Base-by-base conservation (phyloP, 2,329 filamentous ascomycete genomes). In the Pseudogymnoascus pannorum region DNA sequence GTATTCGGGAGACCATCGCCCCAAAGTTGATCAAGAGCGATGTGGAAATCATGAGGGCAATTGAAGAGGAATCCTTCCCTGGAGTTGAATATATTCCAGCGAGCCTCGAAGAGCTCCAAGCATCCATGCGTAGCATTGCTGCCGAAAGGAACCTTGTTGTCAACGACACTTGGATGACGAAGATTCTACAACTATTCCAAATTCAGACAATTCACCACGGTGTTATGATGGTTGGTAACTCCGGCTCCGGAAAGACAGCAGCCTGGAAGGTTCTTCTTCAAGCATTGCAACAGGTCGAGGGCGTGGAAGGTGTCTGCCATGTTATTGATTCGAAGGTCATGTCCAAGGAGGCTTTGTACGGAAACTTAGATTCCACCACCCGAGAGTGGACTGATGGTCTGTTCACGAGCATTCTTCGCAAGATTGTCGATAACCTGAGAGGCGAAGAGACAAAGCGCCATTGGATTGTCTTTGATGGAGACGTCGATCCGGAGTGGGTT, bases 161-260 rank as follows among this genome's bases (percentile, higher is more conserved):
- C 67, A 97, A 87, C 62, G 92, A 97, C 61, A 87, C 87, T 54
- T 99, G 95, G 95, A 92, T 97, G 85, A 94, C 91, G 62, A 99
- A 99, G 77, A 87, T 96, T 33, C 81, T 99, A 7, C 94, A 99
- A 74, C 83, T 99, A 2, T 97, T 96, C 73, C 94, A 99, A 74
- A 99, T 99, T 65, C 94, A 97, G 75, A 89, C 87, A 66, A 92
- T 99, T 62, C 94, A 99, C 71, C 94, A 99, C 68, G 94, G 94
- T 87, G 94, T 99, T 26, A 99, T 99, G 95, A 97, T 99, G 94
- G 94, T 99, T 8, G 94, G 94, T 65, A 92, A 91, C 71, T 97
- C 95, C 29, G 94, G 95, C n/a, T 89, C 93, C 51, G 95, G 95
- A 72, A 99, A 99, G 77, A 97, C 94, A 40, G 87, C 89, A 1